Percentiles rank a stretch among this genome's conserved stretches.
Conservation (phyloP, 2,329 filamentous ascomycete genomes). For the Sclerotinia subarctica region DNA sequence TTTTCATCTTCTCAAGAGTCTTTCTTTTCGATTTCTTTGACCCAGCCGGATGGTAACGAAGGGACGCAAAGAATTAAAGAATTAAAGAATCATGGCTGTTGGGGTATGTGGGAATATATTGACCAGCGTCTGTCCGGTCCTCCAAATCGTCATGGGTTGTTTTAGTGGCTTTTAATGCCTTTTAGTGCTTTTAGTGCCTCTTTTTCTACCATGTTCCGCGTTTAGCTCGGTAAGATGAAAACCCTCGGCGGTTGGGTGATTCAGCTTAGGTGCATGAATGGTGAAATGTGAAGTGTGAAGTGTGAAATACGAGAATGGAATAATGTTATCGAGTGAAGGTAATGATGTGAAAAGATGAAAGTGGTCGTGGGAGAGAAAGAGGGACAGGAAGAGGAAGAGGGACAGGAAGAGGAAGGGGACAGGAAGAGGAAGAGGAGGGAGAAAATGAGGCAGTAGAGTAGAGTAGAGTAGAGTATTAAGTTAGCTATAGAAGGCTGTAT, state of each 20-base stretch:
- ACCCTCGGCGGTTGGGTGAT: conserved; percentile 15
- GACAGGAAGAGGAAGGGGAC: neutral
- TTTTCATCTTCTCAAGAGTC: neutral
- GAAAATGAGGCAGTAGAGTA: neutral
- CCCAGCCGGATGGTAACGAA: conserved; percentile 37
- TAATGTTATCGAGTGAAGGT: neutral
- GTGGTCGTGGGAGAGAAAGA: neutral
- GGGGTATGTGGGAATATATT: conserved; percentile 37
- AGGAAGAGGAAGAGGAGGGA: neutral
- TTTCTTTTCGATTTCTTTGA: conserved; percentile 11
- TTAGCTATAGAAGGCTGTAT: neutral
- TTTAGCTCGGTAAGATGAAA: conserved; percentile 15
- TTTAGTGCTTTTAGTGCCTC: conserved; percentile 10
- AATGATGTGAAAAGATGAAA: neutral
- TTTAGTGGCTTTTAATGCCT: neutral
- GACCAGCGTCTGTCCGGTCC: conserved; percentile 31
- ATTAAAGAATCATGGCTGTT: conserved; percentile 25
- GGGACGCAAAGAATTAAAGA: conserved; percentile 28
- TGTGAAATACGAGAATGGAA: neutral
- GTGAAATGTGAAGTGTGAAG: neutral
- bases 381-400: neutral
- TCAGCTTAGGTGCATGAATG: conserved; percentile 4
- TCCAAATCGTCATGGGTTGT: conserved; percentile 35
- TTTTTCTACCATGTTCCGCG: conserved; percentile 7
- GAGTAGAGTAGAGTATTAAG: no score